Evolutionary conservation across 768 basidiomycete species (phyloP).

Genomic region (Naganishia vaughanmartiniae): DNA sequence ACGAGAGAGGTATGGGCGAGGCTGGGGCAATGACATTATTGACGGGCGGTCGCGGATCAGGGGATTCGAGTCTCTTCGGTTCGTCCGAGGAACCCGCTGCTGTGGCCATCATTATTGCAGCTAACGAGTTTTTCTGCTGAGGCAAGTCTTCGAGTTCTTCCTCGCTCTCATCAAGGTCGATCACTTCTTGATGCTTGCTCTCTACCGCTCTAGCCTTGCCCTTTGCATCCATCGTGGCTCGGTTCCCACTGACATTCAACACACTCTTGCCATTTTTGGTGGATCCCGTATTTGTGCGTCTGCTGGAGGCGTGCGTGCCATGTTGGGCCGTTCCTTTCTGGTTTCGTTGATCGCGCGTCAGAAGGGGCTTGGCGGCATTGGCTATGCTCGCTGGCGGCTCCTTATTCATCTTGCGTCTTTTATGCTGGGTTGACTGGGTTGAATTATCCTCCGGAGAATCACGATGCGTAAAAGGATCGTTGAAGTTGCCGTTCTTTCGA

Average conservation of each 20-base stretch:
- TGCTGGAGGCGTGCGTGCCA: background rate
- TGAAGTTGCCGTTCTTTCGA: too few relatives aligned
- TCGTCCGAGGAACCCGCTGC: background rate
- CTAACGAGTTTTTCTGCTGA: background rate
- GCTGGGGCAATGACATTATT: background rate
- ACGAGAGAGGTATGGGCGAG: background rate
- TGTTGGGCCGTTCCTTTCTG: background rate
- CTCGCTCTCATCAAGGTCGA: background rate
- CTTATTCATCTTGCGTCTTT: slow-evolving; percentile 5
- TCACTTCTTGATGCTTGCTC: background rate
- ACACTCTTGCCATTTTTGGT: background rate
- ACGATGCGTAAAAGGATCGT: background rate
- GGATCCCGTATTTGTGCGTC: background rate
- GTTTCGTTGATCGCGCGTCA: background rate
- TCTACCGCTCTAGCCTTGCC: background rate
- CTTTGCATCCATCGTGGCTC: background rate
- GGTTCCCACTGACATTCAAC: background rate
- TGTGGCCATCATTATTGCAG: background rate
- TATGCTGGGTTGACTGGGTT: background rate
- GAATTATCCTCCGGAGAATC: background rate
- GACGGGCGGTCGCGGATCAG: background rate
- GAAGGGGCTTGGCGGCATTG: background rate
- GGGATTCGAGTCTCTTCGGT: background rate
- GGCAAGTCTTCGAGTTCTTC: background rate
- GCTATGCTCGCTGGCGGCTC: background rate